phyloP scores from a whole-genome alignment of 2,329 filamentous ascomycete genomes.

The Leptodontidium sp. region DNA sequence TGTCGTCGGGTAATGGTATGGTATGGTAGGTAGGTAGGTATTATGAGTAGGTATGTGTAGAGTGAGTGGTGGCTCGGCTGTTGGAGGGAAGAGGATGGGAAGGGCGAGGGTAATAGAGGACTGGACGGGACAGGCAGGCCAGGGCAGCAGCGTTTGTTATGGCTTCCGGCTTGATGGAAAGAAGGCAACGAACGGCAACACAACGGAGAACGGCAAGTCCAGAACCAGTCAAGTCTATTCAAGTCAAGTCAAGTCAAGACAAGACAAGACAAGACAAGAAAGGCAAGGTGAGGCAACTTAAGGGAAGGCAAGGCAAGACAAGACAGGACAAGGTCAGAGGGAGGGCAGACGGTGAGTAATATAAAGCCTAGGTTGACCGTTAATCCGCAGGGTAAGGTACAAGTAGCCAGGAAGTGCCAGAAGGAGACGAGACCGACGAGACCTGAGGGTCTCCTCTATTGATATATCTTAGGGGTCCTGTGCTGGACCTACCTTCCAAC shows the following conservation, averaged over 20 bases:
- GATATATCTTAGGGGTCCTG: conserved; percentile 6
- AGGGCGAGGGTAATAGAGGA: background rate
- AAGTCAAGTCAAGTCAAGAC: background rate
- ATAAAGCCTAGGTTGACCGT: background rate
- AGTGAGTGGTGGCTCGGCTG: background rate
- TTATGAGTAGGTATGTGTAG: background rate
- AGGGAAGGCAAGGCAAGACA: background rate
- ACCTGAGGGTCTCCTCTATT: background rate
- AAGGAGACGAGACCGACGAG: background rate
- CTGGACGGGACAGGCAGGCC: background rate
- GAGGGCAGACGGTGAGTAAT: conserved; percentile 11
- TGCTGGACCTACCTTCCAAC: no score
- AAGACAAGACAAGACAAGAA: background rate
- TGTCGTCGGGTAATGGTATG: background rate
- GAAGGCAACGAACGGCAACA: background rate
- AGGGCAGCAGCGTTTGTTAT: conserved; percentile 10
- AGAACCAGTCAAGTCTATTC: background rate
- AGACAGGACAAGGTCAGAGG: background rate
- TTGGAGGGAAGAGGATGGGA: background rate
- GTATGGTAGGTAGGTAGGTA: background rate
- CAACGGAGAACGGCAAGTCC: conserved; percentile 6
- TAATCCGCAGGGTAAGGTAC: background rate
- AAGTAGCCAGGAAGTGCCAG: background rate
- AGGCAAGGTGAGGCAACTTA: background rate
- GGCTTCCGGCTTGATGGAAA: background rate